These are phyloP conservation scores for Isoetes taiwanensis DNA, from an alignment of 75 land plant species.

Conservation along the genomic window DNA sequence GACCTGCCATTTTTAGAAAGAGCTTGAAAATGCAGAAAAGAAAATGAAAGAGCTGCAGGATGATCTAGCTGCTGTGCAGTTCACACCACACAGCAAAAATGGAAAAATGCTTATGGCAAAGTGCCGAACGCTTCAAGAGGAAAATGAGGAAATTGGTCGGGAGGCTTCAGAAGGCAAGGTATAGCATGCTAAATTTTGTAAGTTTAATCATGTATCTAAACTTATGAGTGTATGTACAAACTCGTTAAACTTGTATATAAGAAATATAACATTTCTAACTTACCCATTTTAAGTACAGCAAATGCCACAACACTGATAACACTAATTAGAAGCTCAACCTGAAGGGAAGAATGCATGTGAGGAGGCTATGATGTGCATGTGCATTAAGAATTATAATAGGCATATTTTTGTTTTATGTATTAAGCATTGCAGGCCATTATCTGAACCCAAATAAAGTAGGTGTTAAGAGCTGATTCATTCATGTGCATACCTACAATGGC, in stretches of 20 bases:
- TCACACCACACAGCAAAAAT: slow-evolving; percentile 79
- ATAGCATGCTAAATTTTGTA: neutral
- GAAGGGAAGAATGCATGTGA: too few relatives aligned
- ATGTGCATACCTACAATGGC: too few relatives aligned
- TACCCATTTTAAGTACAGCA: too few relatives aligned
- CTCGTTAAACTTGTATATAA: neutral
- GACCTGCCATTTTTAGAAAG: slow-evolving; percentile 29
- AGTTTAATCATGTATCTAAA: neutral
- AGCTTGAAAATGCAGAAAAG: slow-evolving; percentile 78
- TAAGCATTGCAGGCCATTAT: too few relatives aligned
- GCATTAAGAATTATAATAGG: too few relatives aligned
- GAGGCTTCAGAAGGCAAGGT: slow-evolving; percentile 92
- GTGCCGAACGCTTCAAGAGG: slow-evolving; percentile 86
- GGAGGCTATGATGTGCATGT: too few relatives aligned
- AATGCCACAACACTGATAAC: too few relatives aligned
- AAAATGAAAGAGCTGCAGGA: slow-evolving; percentile 84
- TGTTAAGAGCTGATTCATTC: too few relatives aligned
- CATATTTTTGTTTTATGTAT: too few relatives aligned
- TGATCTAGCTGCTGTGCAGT: slow-evolving; percentile 61
- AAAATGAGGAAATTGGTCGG: slow-evolving; percentile 90
- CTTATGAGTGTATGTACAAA: neutral
- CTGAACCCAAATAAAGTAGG: too few relatives aligned
- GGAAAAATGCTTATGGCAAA: slow-evolving; percentile 94
- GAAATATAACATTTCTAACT: neutral
- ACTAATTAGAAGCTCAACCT: too few relatives aligned